Evolutionary conservation across 768 basidiomycete genomes (phyloP).

Genomic region (Trametes cinnabarina): DNA sequence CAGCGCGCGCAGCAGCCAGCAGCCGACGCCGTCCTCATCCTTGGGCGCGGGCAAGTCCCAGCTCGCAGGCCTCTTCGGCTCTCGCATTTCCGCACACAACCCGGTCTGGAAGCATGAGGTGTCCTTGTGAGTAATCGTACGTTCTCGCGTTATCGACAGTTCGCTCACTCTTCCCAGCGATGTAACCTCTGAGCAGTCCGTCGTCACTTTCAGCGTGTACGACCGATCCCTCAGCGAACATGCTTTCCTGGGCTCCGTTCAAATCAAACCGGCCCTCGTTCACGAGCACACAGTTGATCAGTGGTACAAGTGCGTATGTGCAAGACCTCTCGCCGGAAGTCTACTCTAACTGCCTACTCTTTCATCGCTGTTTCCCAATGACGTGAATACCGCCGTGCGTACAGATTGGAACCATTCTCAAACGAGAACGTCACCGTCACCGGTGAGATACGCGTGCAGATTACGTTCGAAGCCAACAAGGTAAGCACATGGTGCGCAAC

Average conservation of each 20-base stretch:
- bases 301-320: slow-evolving; percentile 84
- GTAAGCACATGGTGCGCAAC: slow-evolving; percentile 43
- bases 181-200: slow-evolving; percentile 83
- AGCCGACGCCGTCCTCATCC: slow-evolving; percentile 30
- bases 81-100: slow-evolving; percentile 70
- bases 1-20: slow-evolving; percentile 18
- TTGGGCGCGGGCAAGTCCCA: slow-evolving; percentile 24
- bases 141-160: not conserved
- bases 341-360: too few species aligned
- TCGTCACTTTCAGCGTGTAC: slow-evolving; percentile 87
- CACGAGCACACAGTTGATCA: slow-evolving; percentile 95
- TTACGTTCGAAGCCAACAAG: slow-evolving; percentile 90
- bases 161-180: slow-evolving; percentile 56
- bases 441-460: slow-evolving; percentile 92
- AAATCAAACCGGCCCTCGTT: slow-evolving; percentile 87
- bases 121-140: slow-evolving; percentile 73
- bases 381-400: slow-evolving; percentile 18
- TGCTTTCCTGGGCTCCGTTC: slow-evolving; percentile 85
- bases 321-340: not conserved
- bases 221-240: slow-evolving; percentile 82
- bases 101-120: slow-evolving; percentile 99
- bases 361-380: slow-evolving; percentile 1
- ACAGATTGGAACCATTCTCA: slow-evolving; percentile 71
- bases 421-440: slow-evolving; percentile 83
- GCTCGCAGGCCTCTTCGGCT: slow-evolving; percentile 49